Evolutionary conservation across 331 rosid genomes (phyloP).

Genomic region (Cydonia oblonga): DNA sequence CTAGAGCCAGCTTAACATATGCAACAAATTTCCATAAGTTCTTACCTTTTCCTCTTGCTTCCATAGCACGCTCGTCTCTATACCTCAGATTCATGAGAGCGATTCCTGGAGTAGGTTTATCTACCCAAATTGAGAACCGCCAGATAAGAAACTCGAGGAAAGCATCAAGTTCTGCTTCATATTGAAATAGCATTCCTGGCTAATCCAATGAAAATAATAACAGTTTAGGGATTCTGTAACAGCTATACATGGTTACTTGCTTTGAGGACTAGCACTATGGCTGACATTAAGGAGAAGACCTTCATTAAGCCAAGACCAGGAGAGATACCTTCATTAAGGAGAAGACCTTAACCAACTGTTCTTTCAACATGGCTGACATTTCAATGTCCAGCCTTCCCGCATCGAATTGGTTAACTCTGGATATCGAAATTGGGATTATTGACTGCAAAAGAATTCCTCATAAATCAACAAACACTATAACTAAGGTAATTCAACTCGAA

Average conservation of each 20-base stretch:
- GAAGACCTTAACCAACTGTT: slow-evolving; percentile 89
- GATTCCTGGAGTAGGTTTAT: slow-evolving; percentile 96
- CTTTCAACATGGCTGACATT: slow-evolving; percentile 99
- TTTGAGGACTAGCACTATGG: not conserved
- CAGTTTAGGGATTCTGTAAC: slow-evolving; percentile 18
- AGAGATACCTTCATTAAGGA: slow-evolving; percentile 78
- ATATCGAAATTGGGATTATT: slow-evolving; percentile 66
- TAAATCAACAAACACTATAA: not conserved
- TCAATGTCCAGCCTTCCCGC: slow-evolving; percentile 90
- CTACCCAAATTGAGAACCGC: slow-evolving; percentile 99
- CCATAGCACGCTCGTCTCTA: slow-evolving; percentile 77
- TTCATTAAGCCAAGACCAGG: slow-evolving; percentile 22
- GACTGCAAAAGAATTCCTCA: slow-evolving; percentile 28
- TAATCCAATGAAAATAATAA: slow-evolving; percentile 52
- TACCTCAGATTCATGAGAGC: slow-evolving; percentile 94
- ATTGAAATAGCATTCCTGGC: slow-evolving; percentile 99
- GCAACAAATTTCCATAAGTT: slow-evolving; percentile 13
- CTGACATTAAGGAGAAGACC: slow-evolving; percentile 83
- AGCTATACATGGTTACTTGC: not conserved
- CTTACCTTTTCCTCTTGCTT: slow-evolving; percentile 68
- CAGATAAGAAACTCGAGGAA: slow-evolving; percentile 97
- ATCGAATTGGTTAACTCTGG: slow-evolving; percentile 96
- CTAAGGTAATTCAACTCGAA: not conserved
- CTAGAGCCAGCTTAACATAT: not conserved
- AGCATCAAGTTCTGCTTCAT: slow-evolving; percentile 99